Percentiles rank a stretch among this genome's conserved stretches.
phyloP scores from a whole-genome alignment of 108 stramenopile genomes.

The Nannochloropsis gaditana region DNA sequence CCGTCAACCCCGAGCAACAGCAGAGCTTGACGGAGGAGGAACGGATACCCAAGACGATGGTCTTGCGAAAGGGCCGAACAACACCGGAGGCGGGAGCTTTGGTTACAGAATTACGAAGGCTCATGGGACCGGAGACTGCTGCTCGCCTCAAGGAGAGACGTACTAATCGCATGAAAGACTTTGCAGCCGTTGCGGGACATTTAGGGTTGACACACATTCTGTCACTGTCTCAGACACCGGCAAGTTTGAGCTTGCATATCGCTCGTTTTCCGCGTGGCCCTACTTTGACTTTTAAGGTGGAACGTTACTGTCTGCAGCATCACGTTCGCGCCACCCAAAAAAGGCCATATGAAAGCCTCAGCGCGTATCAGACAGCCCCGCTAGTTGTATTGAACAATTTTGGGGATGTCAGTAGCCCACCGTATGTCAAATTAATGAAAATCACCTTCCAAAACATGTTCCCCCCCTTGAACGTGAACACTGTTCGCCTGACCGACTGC shows the following conservation, averaged over 20 bases:
- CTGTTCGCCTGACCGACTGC: conserved; percentile 81
- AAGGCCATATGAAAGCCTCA: conserved; percentile 67
- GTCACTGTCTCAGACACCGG: conserved; percentile 75
- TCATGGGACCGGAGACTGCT: conserved; percentile 96
- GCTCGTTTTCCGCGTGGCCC: conserved; percentile 87
- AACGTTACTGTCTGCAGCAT: conserved; percentile 69
- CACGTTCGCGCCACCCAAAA: conserved; percentile 77
- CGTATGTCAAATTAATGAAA: conserved; percentile 89
- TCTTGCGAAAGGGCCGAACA: conserved; percentile 48
- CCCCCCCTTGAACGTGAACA: conserved; percentile 91
- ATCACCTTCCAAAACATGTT: conserved; percentile 99
- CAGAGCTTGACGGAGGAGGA: conserved; percentile 28
- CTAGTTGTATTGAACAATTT: conserved; percentile 97
- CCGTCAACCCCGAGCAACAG: background rate
- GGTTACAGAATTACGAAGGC: conserved; percentile 74
- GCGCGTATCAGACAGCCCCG: conserved; percentile 55
- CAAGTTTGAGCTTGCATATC: conserved; percentile 67
- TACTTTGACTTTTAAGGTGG: conserved; percentile 83
- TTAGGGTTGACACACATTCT: conserved; percentile 91
- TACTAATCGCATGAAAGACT: conserved; percentile 62
- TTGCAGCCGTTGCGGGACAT: conserved; percentile 61
- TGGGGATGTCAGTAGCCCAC: conserved; percentile 66
- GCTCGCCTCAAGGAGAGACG: conserved; percentile 64
- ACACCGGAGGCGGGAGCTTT: conserved; percentile 61
- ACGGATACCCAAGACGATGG: conserved; percentile 49